Conservation (phyloP, 2,329 filamentous ascomycete genomes). For the Lasiodiplodia gonubiensis region DNA sequence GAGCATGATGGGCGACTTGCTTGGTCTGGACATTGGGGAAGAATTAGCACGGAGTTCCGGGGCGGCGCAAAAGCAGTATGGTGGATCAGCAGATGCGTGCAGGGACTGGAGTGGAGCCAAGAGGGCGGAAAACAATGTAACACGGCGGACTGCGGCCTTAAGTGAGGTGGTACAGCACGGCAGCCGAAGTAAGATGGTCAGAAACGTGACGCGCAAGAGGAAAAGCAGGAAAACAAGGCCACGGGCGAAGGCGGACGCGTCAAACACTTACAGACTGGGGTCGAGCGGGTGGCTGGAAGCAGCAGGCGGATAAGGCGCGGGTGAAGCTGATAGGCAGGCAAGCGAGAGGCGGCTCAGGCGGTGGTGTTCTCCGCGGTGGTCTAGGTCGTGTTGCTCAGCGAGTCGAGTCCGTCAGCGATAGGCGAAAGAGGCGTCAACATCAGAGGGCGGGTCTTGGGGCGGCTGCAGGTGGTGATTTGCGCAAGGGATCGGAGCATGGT, state of each 20-base stretch:
- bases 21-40: constrained; percentile 13
- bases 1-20: constrained; percentile 43
- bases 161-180: constrained; percentile 7
- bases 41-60: constrained; percentile 15
- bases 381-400: constrained; percentile 4
- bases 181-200: not conserved
- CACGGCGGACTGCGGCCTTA: constrained; percentile 19
- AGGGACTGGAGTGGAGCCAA: constrained; percentile 15
- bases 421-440: constrained; percentile 19
- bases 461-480: constrained; percentile 12
- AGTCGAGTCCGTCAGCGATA: constrained; percentile 18
- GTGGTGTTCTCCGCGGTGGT: constrained; percentile 17
- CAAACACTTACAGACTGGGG: constrained; percentile 2
- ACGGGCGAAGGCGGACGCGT: not conserved
- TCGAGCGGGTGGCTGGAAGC: not conserved
- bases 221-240: not conserved
- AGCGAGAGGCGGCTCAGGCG: constrained; percentile 23
- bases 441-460: constrained; percentile 7
- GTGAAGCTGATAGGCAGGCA: constrained; percentile 16
- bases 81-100: constrained; percentile 29
- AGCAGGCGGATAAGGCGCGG: not conserved
- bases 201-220: not conserved
- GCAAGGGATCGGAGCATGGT: constrained; percentile 18
- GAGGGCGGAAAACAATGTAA: constrained; percentile 16
- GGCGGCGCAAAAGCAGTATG: constrained; percentile 16